phyloP scores from a whole-genome alignment of 306 rosid genomes.

The cucumber (Cucumis sativus) region DNA sequence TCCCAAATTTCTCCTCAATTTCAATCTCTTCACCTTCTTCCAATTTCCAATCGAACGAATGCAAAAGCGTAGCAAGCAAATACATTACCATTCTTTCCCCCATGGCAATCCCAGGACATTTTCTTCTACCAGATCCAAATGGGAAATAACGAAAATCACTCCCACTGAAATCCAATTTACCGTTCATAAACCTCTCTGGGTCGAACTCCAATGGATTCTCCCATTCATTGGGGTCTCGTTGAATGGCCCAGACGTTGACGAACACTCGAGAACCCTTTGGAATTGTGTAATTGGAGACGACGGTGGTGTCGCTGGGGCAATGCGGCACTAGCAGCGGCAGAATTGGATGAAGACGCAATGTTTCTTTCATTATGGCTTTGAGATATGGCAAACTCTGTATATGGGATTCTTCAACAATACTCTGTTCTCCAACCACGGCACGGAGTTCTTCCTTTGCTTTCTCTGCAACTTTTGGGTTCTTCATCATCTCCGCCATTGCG shows the following conservation, averaged over 20 bases:
- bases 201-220: slow-evolving; percentile 47
- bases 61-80: slow-evolving; percentile 41
- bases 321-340: slow-evolving; percentile 49
- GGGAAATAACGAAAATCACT: slow-evolving; percentile 54
- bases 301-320: slow-evolving; percentile 32
- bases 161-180: slow-evolving; percentile 43
- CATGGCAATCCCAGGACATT: slow-evolving; percentile 62
- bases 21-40: slow-evolving; percentile 27
- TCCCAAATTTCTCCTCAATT: slow-evolving; percentile 40
- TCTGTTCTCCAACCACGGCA: slow-evolving; percentile 28
- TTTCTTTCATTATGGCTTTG: slow-evolving; percentile 60
- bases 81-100: slow-evolving; percentile 50
- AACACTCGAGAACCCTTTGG: slow-evolving; percentile 47
- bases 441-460: slow-evolving; percentile 40
- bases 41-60: slow-evolving; percentile 48
- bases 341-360: slow-evolving; percentile 43
- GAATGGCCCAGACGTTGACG: slow-evolving; percentile 70
- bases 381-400: slow-evolving; percentile 37
- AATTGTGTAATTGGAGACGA: slow-evolving; percentile 41
- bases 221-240: slow-evolving; percentile 57
- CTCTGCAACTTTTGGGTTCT: slow-evolving; percentile 26
- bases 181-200: slow-evolving; percentile 43
- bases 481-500: slow-evolving; percentile 46
- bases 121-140: slow-evolving; percentile 71
- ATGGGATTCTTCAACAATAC: slow-evolving; percentile 56